Evolutionary conservation across 1,139 yeast genomes (phyloP).

Genomic region (Meyerozyma carpophila): DNA sequence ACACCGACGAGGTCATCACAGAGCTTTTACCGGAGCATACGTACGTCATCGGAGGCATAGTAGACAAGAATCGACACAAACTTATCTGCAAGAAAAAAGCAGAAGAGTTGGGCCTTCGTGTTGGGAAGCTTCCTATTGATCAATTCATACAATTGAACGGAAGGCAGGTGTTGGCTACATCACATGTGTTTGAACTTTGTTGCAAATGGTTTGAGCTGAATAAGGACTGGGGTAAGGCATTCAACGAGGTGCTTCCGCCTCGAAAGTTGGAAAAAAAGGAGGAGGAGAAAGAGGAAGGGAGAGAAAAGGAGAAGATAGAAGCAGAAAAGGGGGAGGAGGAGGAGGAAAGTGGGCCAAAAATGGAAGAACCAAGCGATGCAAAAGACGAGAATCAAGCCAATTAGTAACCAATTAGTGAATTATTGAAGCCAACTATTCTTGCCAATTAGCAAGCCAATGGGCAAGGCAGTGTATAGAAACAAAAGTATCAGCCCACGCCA

Average conservation of each 20-base stretch:
- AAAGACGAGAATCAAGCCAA: not conserved
- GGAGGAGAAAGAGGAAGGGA: slow-evolving; percentile 1
- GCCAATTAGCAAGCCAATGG: no score
- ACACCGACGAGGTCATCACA: slow-evolving; percentile 62
- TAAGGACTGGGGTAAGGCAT: slow-evolving; percentile 81
- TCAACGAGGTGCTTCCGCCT: slow-evolving; percentile 77
- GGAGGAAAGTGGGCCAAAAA: not conserved
- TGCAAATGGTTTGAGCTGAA: slow-evolving; percentile 69
- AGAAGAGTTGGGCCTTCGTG: slow-evolving; percentile 57
- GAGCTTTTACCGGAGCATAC: slow-evolving; percentile 64
- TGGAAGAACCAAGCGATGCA: not conserved
- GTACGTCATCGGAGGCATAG: slow-evolving; percentile 91
- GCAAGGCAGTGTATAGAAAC: no score
- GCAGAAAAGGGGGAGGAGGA: not conserved
- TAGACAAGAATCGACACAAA: slow-evolving; percentile 91
- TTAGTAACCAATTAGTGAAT: no score
- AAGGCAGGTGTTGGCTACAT: slow-evolving; percentile 84
- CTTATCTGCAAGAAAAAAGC: slow-evolving; percentile 81
- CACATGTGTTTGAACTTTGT: slow-evolving; percentile 86
- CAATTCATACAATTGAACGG: slow-evolving; percentile 81
- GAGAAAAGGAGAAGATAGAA: not conserved
- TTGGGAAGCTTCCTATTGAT: slow-evolving; percentile 83
- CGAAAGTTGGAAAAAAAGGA: slow-evolving; percentile 48
- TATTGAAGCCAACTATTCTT: no score
- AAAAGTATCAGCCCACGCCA: no score